Evolutionary conservation across 306 rosid species (phyloP).

Genomic region (Pyrus bretschneideri): DNA sequence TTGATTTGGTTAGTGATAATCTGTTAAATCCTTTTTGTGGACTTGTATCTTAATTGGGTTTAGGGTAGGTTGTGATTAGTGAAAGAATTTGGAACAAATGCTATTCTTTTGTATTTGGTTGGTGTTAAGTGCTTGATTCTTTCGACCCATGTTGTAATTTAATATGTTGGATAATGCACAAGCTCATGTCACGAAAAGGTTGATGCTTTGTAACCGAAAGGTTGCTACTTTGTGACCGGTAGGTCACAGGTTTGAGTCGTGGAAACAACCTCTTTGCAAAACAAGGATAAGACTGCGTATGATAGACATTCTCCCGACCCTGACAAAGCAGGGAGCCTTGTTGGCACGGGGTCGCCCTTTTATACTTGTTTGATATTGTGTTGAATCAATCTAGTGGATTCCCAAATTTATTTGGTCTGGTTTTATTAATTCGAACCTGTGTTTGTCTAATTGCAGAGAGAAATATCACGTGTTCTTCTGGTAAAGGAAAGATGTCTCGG

Average conservation of each 20-base stretch:
- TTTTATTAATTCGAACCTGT: neutral
- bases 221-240: no score
- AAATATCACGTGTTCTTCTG: constrained; percentile 8
- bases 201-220: no score
- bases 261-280: no score
- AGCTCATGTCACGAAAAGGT: neutral
- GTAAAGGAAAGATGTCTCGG: constrained; percentile 35
- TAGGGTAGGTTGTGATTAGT: neutral
- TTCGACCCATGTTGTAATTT: neutral
- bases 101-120: no score
- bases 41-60: neutral
- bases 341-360: no score
- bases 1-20: neutral
- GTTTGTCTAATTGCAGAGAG: constrained; percentile 27
- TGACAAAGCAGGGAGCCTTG: no score
- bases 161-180: neutral
- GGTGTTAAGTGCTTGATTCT: no score
- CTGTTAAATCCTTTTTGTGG: neutral
- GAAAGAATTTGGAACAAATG: no score
- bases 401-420: neutral
- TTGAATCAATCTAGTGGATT: neutral
- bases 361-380: neutral
- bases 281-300: no score
- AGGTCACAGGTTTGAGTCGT: no score
- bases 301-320: no score